Conservation (phyloP, 2,329 filamentous ascomycete species). For the Fusarium subtropicale region DNA sequence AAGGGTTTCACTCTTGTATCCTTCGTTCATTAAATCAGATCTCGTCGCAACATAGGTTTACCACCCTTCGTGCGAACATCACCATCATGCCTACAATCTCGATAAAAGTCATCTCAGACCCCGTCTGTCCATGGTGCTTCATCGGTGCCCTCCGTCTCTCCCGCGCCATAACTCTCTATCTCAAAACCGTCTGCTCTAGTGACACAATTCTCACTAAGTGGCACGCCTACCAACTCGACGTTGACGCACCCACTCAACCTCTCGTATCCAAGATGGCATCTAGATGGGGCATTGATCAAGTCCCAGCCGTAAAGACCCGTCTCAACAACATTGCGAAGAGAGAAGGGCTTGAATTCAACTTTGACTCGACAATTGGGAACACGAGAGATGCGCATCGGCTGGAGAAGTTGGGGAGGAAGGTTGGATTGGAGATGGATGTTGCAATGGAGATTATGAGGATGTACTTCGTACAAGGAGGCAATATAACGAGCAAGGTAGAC, state of each 20-base stretch:
- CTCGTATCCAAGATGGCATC: slow-evolving; percentile 64
- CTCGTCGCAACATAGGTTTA: not conserved
- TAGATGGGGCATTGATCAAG: slow-evolving; percentile 75
- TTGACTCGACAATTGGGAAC: slow-evolving; percentile 62
- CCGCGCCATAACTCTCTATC: slow-evolving; percentile 75
- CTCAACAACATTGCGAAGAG: slow-evolving; percentile 68
- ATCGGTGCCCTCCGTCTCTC: slow-evolving; percentile 81
- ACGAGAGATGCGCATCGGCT: slow-evolving; percentile 64
- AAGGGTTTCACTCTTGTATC: not conserved
- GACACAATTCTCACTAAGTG: slow-evolving; percentile 81
- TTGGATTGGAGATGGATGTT: slow-evolving; percentile 65
- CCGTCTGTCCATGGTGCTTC: slow-evolving; percentile 84
- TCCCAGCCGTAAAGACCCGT: slow-evolving; percentile 67
- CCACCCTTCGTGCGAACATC: not conserved
- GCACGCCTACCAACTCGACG: slow-evolving; percentile 85
- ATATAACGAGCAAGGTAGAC: slow-evolving; percentile 69
- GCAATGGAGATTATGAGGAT: slow-evolving; percentile 72
- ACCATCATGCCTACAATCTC: slow-evolving; percentile 76
- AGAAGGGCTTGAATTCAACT: slow-evolving; percentile 79
- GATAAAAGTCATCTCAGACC: slow-evolving; percentile 84
- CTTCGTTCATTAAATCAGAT: not conserved
- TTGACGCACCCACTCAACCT: slow-evolving; percentile 65
- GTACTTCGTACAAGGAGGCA: slow-evolving; percentile 73
- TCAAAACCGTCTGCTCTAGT: slow-evolving; percentile 67
- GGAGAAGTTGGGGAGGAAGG: slow-evolving; percentile 72